Evolutionary conservation across 495 filamentous ascomycete species (phyloP).

Genomic region (Penicillium angulare): DNA sequence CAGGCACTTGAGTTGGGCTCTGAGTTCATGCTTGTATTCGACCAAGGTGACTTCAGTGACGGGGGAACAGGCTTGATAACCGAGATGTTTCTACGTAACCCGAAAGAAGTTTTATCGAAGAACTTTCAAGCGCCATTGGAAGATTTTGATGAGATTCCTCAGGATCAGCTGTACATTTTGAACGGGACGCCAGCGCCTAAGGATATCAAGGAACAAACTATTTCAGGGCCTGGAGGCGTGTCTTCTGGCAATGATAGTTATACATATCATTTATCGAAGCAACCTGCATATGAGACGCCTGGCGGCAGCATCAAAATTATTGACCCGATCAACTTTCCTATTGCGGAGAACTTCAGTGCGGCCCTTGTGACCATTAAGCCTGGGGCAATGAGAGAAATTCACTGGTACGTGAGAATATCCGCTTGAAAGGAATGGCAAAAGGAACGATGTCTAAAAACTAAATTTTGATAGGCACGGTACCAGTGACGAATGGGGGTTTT

Average conservation of each 20-base stretch:
- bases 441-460: neutral
- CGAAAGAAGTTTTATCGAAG: constrained; percentile 6
- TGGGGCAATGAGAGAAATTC: constrained; percentile 8
- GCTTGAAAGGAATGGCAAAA: neutral
- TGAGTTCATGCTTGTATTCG: constrained; percentile 7
- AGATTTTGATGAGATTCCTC: constrained; percentile 4
- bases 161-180: constrained; percentile 8
- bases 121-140: constrained; percentile 3
- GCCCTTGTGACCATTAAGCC: constrained; percentile 8
- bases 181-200: constrained; percentile 5
- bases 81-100: constrained; percentile 8
- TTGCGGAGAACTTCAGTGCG: constrained; percentile 3
- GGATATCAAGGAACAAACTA: constrained; percentile 2
- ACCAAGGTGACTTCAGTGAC: constrained; percentile 7
- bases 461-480: neutral
- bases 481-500: constrained; percentile 10
- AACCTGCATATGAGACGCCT: constrained; percentile 4
- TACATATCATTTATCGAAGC: constrained; percentile 8
- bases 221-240: neutral
- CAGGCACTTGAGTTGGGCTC: constrained; percentile 3
- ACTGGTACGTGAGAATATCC: neutral
- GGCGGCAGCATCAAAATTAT: constrained; percentile 11
- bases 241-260: constrained; percentile 3
- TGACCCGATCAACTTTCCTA: constrained; percentile 6
- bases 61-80: neutral